Conservation (phyloP, 805 yeast genomes). For the Kazachstania martiniae region DNA sequence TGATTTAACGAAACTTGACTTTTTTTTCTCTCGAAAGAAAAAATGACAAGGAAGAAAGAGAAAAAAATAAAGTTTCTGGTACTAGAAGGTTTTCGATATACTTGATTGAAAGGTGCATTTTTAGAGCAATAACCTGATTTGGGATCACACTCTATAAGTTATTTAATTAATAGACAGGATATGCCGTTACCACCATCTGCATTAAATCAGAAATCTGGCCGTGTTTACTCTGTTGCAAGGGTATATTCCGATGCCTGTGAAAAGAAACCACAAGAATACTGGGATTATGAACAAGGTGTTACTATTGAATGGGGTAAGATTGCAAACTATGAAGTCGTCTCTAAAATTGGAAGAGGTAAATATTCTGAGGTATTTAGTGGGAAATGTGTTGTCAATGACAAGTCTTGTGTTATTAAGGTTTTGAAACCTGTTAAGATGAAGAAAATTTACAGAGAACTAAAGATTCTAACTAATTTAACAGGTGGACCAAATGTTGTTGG, state of each 20-base stretch:
- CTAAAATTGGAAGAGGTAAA: slow-evolving; percentile 85
- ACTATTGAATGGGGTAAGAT: slow-evolving; percentile 77
- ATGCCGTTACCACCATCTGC: slow-evolving; percentile 28
- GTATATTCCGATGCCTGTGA: slow-evolving; percentile 77
- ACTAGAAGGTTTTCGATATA: too few relatives aligned
- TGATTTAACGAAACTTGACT: too few relatives aligned
- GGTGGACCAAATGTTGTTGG: slow-evolving; percentile 76
- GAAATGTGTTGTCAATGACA: slow-evolving; percentile 47
- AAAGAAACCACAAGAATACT: slow-evolving; percentile 66
- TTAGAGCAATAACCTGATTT: too few relatives aligned
- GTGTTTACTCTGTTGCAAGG: slow-evolving; percentile 48
- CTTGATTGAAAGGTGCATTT: too few relatives aligned
- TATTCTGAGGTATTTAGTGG: slow-evolving; percentile 92
- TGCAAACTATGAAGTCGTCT: slow-evolving; percentile 72
- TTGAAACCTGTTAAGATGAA: slow-evolving; percentile 88
- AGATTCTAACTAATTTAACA: slow-evolving; percentile 72
- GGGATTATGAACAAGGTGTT: slow-evolving; percentile 68
- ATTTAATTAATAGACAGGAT: neutral
- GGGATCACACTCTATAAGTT: neutral
- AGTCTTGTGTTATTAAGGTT: slow-evolving; percentile 76
- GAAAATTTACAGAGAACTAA: slow-evolving; percentile 85
- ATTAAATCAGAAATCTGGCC: slow-evolving; percentile 24
- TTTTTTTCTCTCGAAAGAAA: too few relatives aligned
- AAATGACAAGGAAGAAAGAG: too few relatives aligned
- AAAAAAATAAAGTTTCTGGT: too few relatives aligned